A percentile compares a stretch with the other conserved stretches of the same genome.
phyloP scores from a whole-genome alignment of 1,139 yeast genomes.

The Ashbya aceris region DNA sequence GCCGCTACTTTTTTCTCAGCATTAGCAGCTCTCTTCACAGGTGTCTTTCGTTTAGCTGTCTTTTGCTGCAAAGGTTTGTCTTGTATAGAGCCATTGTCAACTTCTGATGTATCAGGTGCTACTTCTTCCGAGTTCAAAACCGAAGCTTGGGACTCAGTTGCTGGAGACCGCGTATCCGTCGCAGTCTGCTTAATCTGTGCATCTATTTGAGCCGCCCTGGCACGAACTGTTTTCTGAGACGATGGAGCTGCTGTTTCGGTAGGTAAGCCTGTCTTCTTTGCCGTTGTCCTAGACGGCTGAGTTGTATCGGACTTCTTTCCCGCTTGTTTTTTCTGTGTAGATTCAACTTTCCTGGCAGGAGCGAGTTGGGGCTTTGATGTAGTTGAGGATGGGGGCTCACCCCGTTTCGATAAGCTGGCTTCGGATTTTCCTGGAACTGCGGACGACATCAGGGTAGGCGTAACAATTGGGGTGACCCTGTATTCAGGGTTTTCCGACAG shows the following conservation, averaged over 20 bases:
- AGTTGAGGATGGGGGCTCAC: neutral
- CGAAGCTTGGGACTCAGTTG: too few relatives aligned
- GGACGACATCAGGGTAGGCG: constrained; percentile 2
- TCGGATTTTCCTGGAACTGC: neutral
- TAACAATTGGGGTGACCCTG: neutral
- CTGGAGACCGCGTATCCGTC: too few relatives aligned
- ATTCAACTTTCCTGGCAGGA: constrained; percentile 1
- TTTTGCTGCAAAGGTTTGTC: constrained; percentile 8
- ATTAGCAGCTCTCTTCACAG: constrained; percentile 5
- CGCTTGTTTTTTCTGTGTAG: constrained; percentile 11
- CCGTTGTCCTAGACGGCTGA: too few relatives aligned
- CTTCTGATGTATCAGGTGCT: too few relatives aligned
- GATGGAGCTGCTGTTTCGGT: too few relatives aligned
- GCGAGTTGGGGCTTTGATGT: neutral
- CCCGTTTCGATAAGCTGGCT: neutral
- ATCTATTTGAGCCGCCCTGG: too few relatives aligned
- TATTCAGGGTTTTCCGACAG: neutral
- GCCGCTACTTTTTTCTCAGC: constrained; percentile 7
- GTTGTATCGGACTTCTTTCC: constrained; percentile 7
- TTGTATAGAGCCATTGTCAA: constrained; percentile 5
- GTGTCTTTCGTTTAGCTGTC: constrained; percentile 5
- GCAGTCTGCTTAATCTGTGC: too few relatives aligned
- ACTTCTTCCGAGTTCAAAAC: too few relatives aligned
- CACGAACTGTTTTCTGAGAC: too few relatives aligned
- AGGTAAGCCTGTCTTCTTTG: too few relatives aligned